A percentile compares a stretch with the other conserved stretches of the same genome.
Evolutionary conservation across 2,329 filamentous ascomycete genomes (phyloP).

Genomic region (Epichloe uncinata): DNA sequence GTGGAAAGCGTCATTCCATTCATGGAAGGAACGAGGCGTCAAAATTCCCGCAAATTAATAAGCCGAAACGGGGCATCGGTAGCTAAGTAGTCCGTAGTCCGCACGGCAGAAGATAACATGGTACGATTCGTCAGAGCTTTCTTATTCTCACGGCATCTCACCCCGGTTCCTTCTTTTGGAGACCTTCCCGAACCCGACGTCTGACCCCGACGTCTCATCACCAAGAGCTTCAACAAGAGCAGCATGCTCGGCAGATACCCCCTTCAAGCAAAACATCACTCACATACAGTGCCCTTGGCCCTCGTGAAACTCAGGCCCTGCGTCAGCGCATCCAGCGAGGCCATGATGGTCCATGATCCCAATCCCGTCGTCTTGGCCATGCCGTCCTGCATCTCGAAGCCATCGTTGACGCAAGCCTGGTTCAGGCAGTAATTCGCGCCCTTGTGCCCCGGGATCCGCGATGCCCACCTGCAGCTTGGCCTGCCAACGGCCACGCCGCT

Average conservation of each 20-base stretch:
- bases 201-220: too few relatives aligned
- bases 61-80: too few relatives aligned
- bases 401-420: slow-evolving; percentile 2
- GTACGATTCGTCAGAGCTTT: too few relatives aligned
- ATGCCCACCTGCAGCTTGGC: not conserved
- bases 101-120: too few relatives aligned
- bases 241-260: not conserved
- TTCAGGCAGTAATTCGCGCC: slow-evolving; percentile 4
- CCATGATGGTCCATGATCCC: not conserved
- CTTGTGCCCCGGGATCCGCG: not conserved
- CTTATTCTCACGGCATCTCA: too few relatives aligned
- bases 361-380: not conserved
- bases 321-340: not conserved
- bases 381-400: slow-evolving; percentile 2
- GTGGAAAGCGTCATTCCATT: too few relatives aligned
- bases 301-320: not conserved
- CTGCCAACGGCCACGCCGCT: not conserved
- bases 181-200: too few relatives aligned
- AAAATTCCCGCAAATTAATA: too few relatives aligned
- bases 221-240: not conserved
- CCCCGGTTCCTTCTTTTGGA: too few relatives aligned
- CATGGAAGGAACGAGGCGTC: too few relatives aligned
- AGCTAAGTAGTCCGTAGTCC: too few relatives aligned
- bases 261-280: not conserved
- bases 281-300: not conserved